Base-by-base conservation (phyloP, 306 rosid genomes). In the Vigna angularis region DNA sequence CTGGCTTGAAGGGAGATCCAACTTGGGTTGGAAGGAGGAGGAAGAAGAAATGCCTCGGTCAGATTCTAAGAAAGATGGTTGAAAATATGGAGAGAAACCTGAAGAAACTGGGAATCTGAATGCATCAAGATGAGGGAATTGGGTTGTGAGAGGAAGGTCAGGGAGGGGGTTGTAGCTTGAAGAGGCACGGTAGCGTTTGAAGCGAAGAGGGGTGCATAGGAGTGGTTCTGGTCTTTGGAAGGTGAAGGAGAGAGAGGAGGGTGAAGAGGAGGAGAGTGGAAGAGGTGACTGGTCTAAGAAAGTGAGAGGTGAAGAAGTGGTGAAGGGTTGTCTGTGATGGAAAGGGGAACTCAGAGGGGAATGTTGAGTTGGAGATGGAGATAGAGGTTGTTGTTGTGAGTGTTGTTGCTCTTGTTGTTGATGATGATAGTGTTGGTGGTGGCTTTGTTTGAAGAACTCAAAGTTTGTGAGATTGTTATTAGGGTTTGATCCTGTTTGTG, bases 1-100 rank as follows among this genome's bases (percentile, higher is more conserved):
- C 73, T 88, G 98, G 86, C 47, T 87, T 82, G 97, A 87, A 88
- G 93, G 89, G 82, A 86, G 87, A 85, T 93, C 97, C 34, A 88
- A 56, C 70, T 87, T 87, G 17, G 78, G 40, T 4, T 82, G 69
- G 32, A 83, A 81, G 45, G 57, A 44, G 1, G 82, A 75, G 48
- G 77, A 71, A 58, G 66, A 52, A 50, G 78, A 77, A 49, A 80
- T 38, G 34, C 75, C 61, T 12, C 61, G 78, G 9, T 82, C 81
- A 1, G 88, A 32, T 2, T 87, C 90, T 20, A 86, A 55, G 22
- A 82, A 84, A 3, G 86, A 90, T 56, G 88, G 69, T 0, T 56
- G 86, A 12, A 80, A 62, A 44, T 59, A 73, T 9, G 85, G 90
- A 9, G 86, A 73, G 20, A 84, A 84, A 52, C 59, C 50, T 1